Evolutionary conservation across 148 eudicot genomes (phyloP).

Genomic region (Drosera capensis): DNA sequence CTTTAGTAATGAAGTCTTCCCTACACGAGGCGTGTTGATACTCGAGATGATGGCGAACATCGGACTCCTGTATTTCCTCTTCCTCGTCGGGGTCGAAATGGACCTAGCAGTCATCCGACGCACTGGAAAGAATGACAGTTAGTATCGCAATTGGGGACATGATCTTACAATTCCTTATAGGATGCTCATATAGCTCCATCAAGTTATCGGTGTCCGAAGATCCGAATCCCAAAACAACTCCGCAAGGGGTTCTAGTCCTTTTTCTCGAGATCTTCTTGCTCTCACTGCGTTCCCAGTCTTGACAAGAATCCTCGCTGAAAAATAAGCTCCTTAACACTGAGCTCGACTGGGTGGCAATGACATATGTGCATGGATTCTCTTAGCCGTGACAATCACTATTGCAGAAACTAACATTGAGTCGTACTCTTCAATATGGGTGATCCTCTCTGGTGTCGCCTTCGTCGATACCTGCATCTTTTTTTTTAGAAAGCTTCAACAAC

Average conservation of each 20-base stretch:
- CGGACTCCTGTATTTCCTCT: slow-evolving; percentile 58
- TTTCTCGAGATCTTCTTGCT: slow-evolving; percentile 55
- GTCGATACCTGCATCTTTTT: slow-evolving; percentile 27
- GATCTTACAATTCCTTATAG: slow-evolving; percentile 40
- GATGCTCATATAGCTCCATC: slow-evolving; percentile 26
- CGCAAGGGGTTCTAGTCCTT: slow-evolving; percentile 33
- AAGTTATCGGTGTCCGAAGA: slow-evolving; percentile 6
- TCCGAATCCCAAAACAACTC: neutral
- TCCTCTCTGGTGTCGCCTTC: slow-evolving; percentile 27
- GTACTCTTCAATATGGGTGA: slow-evolving; percentile 36
- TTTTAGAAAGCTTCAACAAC: slow-evolving; percentile 40
- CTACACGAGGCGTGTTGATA: slow-evolving; percentile 47
- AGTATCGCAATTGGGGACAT: slow-evolving; percentile 51
- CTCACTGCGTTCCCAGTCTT: slow-evolving; percentile 64
- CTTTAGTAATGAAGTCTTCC: slow-evolving; percentile 28
- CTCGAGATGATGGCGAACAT: slow-evolving; percentile 66
- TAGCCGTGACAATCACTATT: slow-evolving; percentile 53
- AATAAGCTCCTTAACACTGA: slow-evolving; percentile 56
- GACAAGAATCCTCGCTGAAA: slow-evolving; percentile 61
- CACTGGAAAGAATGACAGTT: slow-evolving; percentile 39
- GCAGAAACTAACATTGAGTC: slow-evolving; percentile 22
- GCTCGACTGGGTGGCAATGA: slow-evolving; percentile 52
- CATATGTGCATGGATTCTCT: slow-evolving; percentile 52
- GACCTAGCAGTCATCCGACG: slow-evolving; percentile 31
- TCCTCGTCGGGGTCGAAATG: slow-evolving; percentile 60